Percentiles rank a stretch among this genome's conserved stretches.
phyloP scores from a whole-genome alignment of 2,329 filamentous ascomycete genomes.

The Monilinia vaccinii-corymbosi region DNA sequence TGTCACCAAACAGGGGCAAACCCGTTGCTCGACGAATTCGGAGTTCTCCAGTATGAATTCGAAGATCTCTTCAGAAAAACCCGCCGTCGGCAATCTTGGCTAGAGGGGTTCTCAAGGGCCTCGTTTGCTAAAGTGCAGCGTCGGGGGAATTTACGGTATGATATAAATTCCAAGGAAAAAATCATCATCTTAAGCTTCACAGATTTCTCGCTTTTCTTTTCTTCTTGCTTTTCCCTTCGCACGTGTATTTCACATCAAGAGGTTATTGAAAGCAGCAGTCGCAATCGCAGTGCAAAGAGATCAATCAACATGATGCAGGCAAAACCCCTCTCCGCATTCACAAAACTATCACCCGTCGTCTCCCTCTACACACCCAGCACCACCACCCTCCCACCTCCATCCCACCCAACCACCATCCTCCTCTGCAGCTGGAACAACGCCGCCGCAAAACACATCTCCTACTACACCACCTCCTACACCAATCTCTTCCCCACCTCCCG shows the following conservation, averaged over 20 bases:
- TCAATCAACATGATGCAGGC: neutral
- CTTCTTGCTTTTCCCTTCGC: neutral
- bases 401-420: constrained; percentile 33
- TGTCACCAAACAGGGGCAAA: neutral
- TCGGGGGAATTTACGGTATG: neutral
- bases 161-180: neutral
- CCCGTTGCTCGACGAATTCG: neutral
- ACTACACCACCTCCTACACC: constrained; percentile 45
- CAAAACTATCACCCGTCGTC: constrained; percentile 17
- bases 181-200: too few relatives aligned
- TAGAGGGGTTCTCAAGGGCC: neutral
- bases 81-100: neutral
- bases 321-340: constrained; percentile 23
- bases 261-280: too few relatives aligned
- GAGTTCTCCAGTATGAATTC: neutral
- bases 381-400: neutral
- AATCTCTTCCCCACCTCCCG: constrained; percentile 41
- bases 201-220: neutral
- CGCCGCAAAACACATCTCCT: constrained; percentile 43
- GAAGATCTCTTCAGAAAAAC: neutral
- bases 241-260: neutral
- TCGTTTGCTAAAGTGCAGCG: neutral
- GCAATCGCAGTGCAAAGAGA: neutral
- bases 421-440: constrained; percentile 52
- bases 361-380: constrained; percentile 17